Conservation (phyloP, 2,329 filamentous ascomycete species). For the Cytospora piceicola region DNA sequence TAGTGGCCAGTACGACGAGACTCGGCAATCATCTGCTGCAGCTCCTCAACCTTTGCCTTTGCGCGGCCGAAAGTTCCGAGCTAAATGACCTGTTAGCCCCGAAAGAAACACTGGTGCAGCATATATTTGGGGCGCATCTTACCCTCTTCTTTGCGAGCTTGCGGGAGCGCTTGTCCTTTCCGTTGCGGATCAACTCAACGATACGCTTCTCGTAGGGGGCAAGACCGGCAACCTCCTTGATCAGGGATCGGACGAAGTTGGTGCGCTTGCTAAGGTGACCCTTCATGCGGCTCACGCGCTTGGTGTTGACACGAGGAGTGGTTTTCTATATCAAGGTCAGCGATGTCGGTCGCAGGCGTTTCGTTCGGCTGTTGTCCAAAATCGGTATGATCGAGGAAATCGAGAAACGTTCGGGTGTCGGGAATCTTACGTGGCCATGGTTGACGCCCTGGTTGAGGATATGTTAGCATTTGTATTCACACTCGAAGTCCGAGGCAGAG, state of each 20-base stretch:
- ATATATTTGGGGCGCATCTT: background rate
- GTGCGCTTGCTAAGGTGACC: background rate
- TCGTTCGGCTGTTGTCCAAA: background rate
- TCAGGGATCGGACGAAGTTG: background rate
- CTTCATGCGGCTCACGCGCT: constrained; percentile 12
- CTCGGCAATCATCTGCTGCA: background rate
- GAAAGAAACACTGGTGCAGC: background rate
- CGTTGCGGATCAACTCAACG: background rate
- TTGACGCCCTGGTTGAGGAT: background rate
- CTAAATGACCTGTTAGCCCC: background rate
- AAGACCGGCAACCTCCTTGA: background rate
- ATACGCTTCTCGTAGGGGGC: background rate
- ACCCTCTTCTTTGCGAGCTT: background rate
- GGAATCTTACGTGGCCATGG: background rate
- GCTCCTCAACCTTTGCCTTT: background rate
- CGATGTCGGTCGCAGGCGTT: background rate
- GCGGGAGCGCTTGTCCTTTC: background rate
- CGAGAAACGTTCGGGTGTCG: background rate
- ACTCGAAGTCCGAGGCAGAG: background rate
- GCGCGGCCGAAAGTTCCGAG: background rate
- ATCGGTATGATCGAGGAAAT: background rate
- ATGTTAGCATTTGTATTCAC: background rate
- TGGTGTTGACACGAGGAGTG: constrained; percentile 9
- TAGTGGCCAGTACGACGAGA: constrained; percentile 1
- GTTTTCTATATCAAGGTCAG: constrained; percentile 14